Evolutionary conservation across 2,329 filamentous ascomycete genomes (phyloP), one percentile per base, ranked within the genome.

Genomic region (Botrytis pseudocinerea): DNA sequence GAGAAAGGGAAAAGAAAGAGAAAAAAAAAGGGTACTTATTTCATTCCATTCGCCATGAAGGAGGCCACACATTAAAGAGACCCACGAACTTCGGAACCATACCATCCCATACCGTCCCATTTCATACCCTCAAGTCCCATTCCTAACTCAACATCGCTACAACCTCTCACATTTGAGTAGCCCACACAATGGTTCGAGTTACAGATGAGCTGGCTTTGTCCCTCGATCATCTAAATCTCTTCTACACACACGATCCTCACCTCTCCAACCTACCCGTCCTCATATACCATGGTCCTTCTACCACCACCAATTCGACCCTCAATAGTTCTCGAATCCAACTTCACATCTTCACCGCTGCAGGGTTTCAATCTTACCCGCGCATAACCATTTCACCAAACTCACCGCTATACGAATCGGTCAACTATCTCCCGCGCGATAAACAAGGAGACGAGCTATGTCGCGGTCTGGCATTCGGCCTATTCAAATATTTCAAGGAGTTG

Each of bases 371-470:
- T 78, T 99, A 95, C 81, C 91, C 93, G 74, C 93, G 95, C 79
- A 90, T 99, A 77, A 97, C 95, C 74, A 91, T 98, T 77, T 97
- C 95, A 38, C 96, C 96, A 62, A 97, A 93, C 80, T 97, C 95
- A 64, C 90, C 94, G 69, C 92, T 97, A 80, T 98, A 98, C 83
- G 89, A 90, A 77, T 95, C 95, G 71, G 96, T 99, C 82, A 91
- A 93, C 81, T 90, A 95, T 81, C 88, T 99, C 61, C 94, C 96
- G 60, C 92, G 94, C 80, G 95, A 98, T 81, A 94, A 95, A 82
- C 96, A 98, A 85, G 95, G 95, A 79, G 95, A 98, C 82, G 95
- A 98, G 82, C 87, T 97, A 76, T 97, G 92, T 83, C 91, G 96
- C 63, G 96, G 92, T 28, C 87, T 99, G 72, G 96, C 95, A 65